phyloP scores from a whole-genome alignment of 495 filamentous ascomycete species.

The Aspergillus biplanus region DNA sequence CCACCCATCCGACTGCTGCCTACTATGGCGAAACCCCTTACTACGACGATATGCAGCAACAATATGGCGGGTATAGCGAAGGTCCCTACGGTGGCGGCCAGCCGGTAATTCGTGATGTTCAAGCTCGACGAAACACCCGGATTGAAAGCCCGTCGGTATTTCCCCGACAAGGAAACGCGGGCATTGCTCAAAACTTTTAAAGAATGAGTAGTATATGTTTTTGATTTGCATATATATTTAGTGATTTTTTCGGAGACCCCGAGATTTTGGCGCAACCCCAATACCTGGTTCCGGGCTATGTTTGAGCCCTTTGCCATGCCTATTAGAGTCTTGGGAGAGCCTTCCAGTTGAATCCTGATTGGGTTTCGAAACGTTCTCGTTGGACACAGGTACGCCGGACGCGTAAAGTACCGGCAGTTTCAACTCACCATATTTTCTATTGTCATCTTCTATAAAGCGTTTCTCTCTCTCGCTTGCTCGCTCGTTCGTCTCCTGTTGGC shows the following conservation, averaged over 20 bases:
- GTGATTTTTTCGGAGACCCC: neutral
- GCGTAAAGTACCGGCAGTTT: too few relatives aligned
- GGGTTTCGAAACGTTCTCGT: too few relatives aligned
- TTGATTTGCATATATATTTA: conserved; percentile 8
- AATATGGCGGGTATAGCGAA: conserved; percentile 59
- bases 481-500: conserved; percentile 5
- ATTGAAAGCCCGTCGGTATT: conserved; percentile 88
- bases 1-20: conserved; percentile 45
- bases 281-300: neutral
- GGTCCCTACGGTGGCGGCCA: conserved; percentile 59
- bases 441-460: neutral
- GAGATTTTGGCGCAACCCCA: neutral
- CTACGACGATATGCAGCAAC: conserved; percentile 57
- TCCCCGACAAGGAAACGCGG: conserved; percentile 86
- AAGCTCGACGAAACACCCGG: conserved; percentile 86
- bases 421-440: too few relatives aligned
- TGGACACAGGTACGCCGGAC: too few relatives aligned
- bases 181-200: conserved; percentile 98
- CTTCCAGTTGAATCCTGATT: too few relatives aligned
- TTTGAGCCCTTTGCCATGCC: neutral
- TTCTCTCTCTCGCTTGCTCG: neutral
- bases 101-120: conserved; percentile 93
- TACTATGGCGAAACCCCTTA: conserved; percentile 60
- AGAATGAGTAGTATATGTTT: neutral
- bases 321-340: too few relatives aligned